Evolutionary conservation across 768 basidiomycete genomes (phyloP).

Genomic region (Rhizopogon salebrosus): DNA sequence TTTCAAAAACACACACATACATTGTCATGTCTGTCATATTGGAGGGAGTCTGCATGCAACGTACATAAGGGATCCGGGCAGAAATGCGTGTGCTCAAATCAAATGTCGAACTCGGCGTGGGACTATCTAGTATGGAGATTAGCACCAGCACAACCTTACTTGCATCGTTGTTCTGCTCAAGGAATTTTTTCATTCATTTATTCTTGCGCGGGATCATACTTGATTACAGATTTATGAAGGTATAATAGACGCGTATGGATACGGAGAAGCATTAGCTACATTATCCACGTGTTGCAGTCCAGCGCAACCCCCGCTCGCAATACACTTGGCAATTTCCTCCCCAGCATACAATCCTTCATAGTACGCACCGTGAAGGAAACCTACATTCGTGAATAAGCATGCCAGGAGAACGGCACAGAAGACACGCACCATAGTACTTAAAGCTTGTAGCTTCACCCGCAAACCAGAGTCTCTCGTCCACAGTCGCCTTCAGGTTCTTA

Average conservation of each 20-base stretch:
- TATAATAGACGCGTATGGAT: conserved; percentile 12
- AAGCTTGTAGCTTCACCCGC: conserved; percentile 58
- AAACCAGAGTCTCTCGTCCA: conserved; percentile 50
- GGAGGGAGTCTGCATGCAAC: too few relatives aligned
- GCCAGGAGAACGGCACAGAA: not conserved
- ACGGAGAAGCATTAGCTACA: conserved; percentile 29
- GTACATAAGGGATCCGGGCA: too few relatives aligned
- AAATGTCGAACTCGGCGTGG: too few relatives aligned
- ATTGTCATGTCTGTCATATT: too few relatives aligned
- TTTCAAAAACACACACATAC: too few relatives aligned
- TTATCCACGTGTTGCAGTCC: conserved; percentile 21
- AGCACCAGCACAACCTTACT: too few relatives aligned
- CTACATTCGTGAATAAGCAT: conserved; percentile 21
- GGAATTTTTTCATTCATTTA: too few relatives aligned
- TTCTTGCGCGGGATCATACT: too few relatives aligned
- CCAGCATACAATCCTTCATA: conserved; percentile 45
- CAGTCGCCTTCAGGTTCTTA: conserved; percentile 50
- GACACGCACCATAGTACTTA: conserved; percentile 50
- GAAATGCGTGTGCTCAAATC: too few relatives aligned
- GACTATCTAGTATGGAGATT: too few relatives aligned
- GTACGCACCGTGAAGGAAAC: conserved; percentile 56
- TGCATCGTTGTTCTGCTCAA: too few relatives aligned
- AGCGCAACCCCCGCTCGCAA: conserved; percentile 23
- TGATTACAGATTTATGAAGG: not conserved
- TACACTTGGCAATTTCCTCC: conserved; percentile 35